These are phyloP conservation scores for Fistulinella prunicolor DNA, from an alignment of 768 basidiomycete genomes.

Conservation along the genomic window DNA sequence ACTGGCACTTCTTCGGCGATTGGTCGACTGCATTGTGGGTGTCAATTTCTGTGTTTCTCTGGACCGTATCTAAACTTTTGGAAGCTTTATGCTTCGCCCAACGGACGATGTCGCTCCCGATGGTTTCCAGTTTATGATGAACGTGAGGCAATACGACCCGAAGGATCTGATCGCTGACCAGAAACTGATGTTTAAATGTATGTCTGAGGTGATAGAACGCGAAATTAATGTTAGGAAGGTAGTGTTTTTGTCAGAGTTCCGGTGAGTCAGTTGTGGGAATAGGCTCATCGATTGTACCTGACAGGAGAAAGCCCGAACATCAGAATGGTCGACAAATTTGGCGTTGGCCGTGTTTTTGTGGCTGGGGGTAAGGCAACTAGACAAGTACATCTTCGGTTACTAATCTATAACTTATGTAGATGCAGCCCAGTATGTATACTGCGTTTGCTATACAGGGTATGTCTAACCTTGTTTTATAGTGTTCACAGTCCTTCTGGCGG, in stretches of 20 bases:
- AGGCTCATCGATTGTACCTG: conserved; percentile 1
- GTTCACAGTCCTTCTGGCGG: conserved; percentile 25
- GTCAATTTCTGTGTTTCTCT: neutral
- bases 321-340: conserved; percentile 44
- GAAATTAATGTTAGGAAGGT: conserved; percentile 34
- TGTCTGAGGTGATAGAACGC: conserved; percentile 26
- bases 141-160: conserved; percentile 6
- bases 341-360: conserved; percentile 43
- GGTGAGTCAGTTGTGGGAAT: conserved; percentile 19
- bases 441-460: neutral
- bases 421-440: conserved; percentile 38
- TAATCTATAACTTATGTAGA: conserved; percentile 30
- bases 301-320: conserved; percentile 41
- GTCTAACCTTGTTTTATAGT: conserved; percentile 4
- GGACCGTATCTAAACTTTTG: neutral
- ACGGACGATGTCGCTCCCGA: conserved; percentile 19
- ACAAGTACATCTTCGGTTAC: neutral
- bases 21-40: conserved; percentile 4
- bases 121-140: conserved; percentile 18
- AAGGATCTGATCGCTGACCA: conserved; percentile 16
- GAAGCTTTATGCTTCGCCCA: conserved; percentile 11
- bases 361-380: conserved; percentile 37
- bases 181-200: conserved; percentile 28
- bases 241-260: conserved; percentile 24
- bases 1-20: conserved; percentile 23